These are phyloP conservation scores for Vachellia collinsii DNA, from an alignment of 306 rosid species.

Conservation along the genomic window DNA sequence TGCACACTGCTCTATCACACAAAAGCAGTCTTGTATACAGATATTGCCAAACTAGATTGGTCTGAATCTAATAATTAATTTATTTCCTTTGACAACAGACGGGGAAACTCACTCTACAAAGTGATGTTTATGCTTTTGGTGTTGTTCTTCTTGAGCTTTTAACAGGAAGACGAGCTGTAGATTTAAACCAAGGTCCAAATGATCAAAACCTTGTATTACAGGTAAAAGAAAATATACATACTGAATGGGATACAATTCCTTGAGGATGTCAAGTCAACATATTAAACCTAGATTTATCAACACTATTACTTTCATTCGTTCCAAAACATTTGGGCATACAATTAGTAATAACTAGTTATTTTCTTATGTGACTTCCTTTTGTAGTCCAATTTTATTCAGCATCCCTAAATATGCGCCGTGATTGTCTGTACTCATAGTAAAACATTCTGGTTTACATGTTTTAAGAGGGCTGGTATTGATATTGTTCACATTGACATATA, in stretches of 20 bases:
- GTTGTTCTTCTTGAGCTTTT: slow-evolving; percentile 90
- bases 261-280: slow-evolving; percentile 13
- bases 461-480: background rate
- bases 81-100: slow-evolving; percentile 55
- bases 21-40: slow-evolving; percentile 2
- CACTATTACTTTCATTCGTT: slow-evolving; percentile 14
- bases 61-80: background rate
- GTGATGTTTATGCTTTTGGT: slow-evolving; percentile 88
- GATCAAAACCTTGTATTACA: slow-evolving; percentile 80
- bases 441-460: slow-evolving; percentile 23
- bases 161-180: slow-evolving; percentile 83
- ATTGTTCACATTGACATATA: slow-evolving; percentile 39
- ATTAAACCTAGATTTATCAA: background rate
- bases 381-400: background rate
- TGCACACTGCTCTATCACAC: slow-evolving; percentile 19
- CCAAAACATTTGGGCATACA: slow-evolving; percentile 2
- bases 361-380: background rate
- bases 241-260: background rate
- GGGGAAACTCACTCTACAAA: slow-evolving; percentile 81
- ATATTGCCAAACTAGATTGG: background rate
- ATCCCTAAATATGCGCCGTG: background rate
- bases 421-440: background rate
- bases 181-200: slow-evolving; percentile 73
- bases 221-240: slow-evolving; percentile 39
- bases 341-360: background rate